These are phyloP conservation scores for Fusarium sp. DNA, from an alignment of 2,329 filamentous ascomycete species.

Conservation along the genomic window DNA sequence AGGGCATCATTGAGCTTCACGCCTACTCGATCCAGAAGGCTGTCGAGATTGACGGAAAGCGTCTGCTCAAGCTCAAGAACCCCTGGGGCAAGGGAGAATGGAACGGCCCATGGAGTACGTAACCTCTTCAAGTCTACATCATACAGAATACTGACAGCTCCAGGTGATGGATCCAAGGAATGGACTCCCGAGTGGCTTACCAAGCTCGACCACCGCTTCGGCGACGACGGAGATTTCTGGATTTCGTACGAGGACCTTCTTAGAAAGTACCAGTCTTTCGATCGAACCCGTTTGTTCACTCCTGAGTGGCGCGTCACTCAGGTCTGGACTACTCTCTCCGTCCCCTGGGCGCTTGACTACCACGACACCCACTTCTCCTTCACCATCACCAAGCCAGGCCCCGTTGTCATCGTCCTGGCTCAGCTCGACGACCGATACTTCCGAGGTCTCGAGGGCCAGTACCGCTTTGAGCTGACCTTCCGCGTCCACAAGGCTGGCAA, in stretches of 20 bases:
- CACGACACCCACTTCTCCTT: slow-evolving; percentile 66
- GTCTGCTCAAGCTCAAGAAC: slow-evolving; percentile 76
- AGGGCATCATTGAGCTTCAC: slow-evolving; percentile 69
- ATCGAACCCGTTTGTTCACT: slow-evolving; percentile 69
- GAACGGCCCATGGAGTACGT: slow-evolving; percentile 79
- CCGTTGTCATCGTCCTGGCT: slow-evolving; percentile 67
- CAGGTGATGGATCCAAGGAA: slow-evolving; percentile 80
- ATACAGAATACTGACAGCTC: too few species aligned
- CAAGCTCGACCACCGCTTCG: slow-evolving; percentile 78
- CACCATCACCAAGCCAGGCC: slow-evolving; percentile 59
- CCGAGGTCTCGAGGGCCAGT: slow-evolving; percentile 67
- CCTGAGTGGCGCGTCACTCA: slow-evolving; percentile 64
- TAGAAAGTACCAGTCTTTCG: slow-evolving; percentile 68
- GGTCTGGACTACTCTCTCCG: slow-evolving; percentile 62
- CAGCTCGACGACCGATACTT: slow-evolving; percentile 71
- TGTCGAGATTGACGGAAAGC: slow-evolving; percentile 66
- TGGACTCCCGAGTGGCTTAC: slow-evolving; percentile 86
- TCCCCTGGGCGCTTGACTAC: slow-evolving; percentile 69
- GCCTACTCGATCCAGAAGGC: slow-evolving; percentile 73
- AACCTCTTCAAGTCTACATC: too few species aligned
- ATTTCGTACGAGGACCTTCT: slow-evolving; percentile 70
- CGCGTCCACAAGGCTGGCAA: slow-evolving; percentile 62
- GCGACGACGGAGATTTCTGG: slow-evolving; percentile 78
- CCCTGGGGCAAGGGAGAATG: slow-evolving; percentile 87
- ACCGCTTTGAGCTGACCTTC: slow-evolving; percentile 65